These are phyloP conservation scores for Vigna angularis DNA, from an alignment of 306 rosid species.

Conservation along the genomic window DNA sequence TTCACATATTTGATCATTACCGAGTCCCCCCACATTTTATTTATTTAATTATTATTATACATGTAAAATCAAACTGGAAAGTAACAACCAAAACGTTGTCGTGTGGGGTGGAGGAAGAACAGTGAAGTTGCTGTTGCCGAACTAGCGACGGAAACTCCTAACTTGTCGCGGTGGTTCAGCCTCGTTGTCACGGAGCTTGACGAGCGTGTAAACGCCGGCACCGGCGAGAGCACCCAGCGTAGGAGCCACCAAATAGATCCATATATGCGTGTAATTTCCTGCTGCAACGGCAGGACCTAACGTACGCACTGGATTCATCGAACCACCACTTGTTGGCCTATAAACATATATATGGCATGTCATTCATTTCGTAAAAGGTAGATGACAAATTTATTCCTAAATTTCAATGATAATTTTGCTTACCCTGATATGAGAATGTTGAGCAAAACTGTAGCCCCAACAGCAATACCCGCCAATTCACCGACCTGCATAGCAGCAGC, in stretches of 20 bases:
- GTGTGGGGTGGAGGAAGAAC: conserved; percentile 28
- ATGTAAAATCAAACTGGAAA: neutral
- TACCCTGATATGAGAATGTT: conserved; percentile 90
- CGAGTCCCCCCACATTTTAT: conserved; percentile 48
- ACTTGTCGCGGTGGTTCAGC: conserved; percentile 56
- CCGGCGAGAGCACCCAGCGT: conserved; percentile 88
- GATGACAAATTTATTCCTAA: too few relatives aligned
- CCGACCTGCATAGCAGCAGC: conserved; percentile 59
- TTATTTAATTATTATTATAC: conserved; percentile 10
- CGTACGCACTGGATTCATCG: conserved; percentile 98
- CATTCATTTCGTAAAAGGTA: neutral
- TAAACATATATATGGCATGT: neutral
- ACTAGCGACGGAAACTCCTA: conserved; percentile 86
- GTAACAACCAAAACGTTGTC: neutral
- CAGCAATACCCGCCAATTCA: conserved; percentile 92
- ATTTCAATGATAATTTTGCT: too few relatives aligned
- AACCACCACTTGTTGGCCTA: conserved; percentile 87
- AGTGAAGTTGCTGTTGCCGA: neutral
- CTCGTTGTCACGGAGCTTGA: conserved; percentile 65
- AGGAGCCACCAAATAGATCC: conserved; percentile 87
- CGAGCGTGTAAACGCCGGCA: conserved; percentile 69
- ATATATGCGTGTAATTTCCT: conserved; percentile 69
- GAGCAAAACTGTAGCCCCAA: conserved; percentile 89
- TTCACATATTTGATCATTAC: conserved; percentile 7
- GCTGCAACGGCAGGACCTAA: conserved; percentile 95